Percentiles rank a stretch among this genome's conserved stretches.
These are phyloP conservation scores for Pseudofabraea citricarpa DNA, from an alignment of 2,329 filamentous ascomycete species.

Conservation along the genomic window DNA sequence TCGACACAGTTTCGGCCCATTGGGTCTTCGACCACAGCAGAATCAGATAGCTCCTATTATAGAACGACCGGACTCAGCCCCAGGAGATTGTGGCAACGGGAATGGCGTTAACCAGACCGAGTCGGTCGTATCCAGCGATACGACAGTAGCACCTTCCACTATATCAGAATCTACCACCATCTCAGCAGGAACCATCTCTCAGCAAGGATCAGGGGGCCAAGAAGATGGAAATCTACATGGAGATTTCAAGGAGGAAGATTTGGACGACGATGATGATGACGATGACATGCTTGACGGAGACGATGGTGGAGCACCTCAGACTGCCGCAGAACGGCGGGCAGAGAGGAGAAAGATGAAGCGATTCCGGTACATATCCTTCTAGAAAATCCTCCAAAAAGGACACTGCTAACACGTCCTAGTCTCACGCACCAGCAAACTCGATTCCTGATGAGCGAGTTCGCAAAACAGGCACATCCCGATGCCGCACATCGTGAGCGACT, in stretches of 20 bases:
- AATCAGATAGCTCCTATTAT: conserved; percentile 14
- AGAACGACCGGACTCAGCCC: conserved; percentile 26
- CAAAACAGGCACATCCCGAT: conserved; percentile 90
- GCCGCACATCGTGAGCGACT: conserved; percentile 84
- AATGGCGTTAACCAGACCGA: conserved; percentile 33
- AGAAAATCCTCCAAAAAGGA: too few relatives aligned
- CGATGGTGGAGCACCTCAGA: conserved; percentile 44
- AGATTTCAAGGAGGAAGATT: conserved; percentile 26
- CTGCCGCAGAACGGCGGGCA: conserved; percentile 51
- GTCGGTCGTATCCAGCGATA: conserved; percentile 34
- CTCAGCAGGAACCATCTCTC: conserved; percentile 30
- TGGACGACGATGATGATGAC: conserved; percentile 40
- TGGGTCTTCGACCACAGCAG: conserved; percentile 17
- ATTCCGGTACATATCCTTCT: conserved; percentile 54
- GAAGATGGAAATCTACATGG: conserved; percentile 38
- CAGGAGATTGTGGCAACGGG: conserved; percentile 19
- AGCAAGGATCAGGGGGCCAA: conserved; percentile 38
- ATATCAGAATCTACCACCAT: too few relatives aligned
- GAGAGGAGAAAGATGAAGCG: conserved; percentile 69
- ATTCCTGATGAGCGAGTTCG: conserved; percentile 95
- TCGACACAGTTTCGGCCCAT: conserved; percentile 22
- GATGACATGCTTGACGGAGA: conserved; percentile 50
- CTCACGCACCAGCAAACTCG: conserved; percentile 96
- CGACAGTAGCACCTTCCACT: conserved; percentile 33
- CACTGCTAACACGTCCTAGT: too few relatives aligned